Evolutionary conservation across 2,329 filamentous ascomycete species (phyloP).

Genomic region (Penicillium psychrosexuale): DNA sequence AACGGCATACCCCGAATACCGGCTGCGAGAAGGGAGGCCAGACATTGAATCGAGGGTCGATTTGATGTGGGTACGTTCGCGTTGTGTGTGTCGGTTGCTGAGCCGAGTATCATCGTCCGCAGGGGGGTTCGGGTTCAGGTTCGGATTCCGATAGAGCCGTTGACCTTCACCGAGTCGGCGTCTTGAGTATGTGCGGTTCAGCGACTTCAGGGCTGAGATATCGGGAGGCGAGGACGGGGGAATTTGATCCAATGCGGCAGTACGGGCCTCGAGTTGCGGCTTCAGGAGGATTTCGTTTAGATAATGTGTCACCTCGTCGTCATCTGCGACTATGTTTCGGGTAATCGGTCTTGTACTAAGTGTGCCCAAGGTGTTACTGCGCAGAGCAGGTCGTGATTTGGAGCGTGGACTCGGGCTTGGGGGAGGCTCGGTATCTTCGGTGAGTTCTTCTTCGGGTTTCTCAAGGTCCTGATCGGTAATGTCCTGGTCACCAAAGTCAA

Average conservation of each 20-base stretch:
- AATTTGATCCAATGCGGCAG: constrained; percentile 13
- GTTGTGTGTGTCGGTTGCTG: constrained; percentile 19
- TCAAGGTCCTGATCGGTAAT: constrained; percentile 22
- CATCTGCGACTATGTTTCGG: constrained; percentile 25
- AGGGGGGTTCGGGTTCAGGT: constrained; percentile 25
- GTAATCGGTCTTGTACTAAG: constrained; percentile 25
- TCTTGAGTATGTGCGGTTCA: constrained; percentile 22
- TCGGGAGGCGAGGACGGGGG: constrained; percentile 35
- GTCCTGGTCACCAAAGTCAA: constrained; percentile 17
- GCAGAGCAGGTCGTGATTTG: constrained; percentile 22
- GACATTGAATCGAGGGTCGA: constrained; percentile 33
- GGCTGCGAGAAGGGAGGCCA: constrained; percentile 13
- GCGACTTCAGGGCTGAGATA: constrained; percentile 23
- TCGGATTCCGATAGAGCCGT: constrained; percentile 27
- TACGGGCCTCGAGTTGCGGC: constrained; percentile 12
- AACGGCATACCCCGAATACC: constrained; percentile 20
- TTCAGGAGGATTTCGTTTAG: constrained; percentile 22
- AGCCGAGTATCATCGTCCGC: constrained; percentile 15
- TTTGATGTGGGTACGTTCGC: constrained; percentile 25
- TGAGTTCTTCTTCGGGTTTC: constrained; percentile 24
- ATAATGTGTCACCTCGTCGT: constrained; percentile 28
- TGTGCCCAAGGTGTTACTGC: constrained; percentile 17
- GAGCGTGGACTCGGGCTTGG: constrained; percentile 37
- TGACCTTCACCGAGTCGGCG: constrained; percentile 22
- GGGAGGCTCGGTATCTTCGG: constrained; percentile 32